These are phyloP conservation scores for Dictyostelium purpureum DNA, from an alignment of 78 protist genomes.

Conservation along the genomic window DNA sequence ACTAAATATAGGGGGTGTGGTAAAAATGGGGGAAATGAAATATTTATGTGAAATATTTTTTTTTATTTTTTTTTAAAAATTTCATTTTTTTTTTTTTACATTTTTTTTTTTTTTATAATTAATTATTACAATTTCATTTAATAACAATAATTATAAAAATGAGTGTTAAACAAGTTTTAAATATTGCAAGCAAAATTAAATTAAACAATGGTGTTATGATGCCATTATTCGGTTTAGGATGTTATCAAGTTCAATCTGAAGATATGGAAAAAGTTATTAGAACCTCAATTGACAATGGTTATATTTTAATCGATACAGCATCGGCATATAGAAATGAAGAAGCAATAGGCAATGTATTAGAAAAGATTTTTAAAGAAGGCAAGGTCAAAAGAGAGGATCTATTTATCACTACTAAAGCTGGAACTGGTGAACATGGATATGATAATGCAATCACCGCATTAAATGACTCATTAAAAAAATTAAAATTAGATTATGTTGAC, in stretches of 20 bases:
- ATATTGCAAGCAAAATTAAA: constrained; percentile 6
- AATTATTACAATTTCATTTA: background rate
- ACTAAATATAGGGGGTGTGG: too few species aligned
- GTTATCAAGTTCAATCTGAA: background rate
- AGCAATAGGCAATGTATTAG: constrained; percentile 43
- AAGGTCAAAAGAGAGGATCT: constrained; percentile 77
- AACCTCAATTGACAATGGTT: constrained; percentile 34
- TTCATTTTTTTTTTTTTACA: too few species aligned
- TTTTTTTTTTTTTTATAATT: too few species aligned
- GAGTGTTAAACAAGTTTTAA: too few species aligned
- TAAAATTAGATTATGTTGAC: constrained; percentile 44
- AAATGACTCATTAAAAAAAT: constrained; percentile 18
- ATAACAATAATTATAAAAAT: too few species aligned
- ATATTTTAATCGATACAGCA: constrained; percentile 59
- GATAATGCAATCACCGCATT: constrained; percentile 54
- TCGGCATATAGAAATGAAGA: constrained; percentile 54
- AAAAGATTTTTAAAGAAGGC: constrained; percentile 17
- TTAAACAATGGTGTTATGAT: constrained; percentile 45
- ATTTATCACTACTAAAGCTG: constrained; percentile 72
- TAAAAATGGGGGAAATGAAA: too few species aligned
- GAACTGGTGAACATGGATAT: constrained; percentile 50
- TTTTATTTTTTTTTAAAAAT: too few species aligned
- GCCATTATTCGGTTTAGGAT: constrained; percentile 71
- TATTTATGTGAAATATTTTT: too few species aligned
- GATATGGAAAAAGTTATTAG: constrained; percentile 26